phyloP scores from a whole-genome alignment of 31 red algal species.

The Porphyra umbilicalis region DNA sequence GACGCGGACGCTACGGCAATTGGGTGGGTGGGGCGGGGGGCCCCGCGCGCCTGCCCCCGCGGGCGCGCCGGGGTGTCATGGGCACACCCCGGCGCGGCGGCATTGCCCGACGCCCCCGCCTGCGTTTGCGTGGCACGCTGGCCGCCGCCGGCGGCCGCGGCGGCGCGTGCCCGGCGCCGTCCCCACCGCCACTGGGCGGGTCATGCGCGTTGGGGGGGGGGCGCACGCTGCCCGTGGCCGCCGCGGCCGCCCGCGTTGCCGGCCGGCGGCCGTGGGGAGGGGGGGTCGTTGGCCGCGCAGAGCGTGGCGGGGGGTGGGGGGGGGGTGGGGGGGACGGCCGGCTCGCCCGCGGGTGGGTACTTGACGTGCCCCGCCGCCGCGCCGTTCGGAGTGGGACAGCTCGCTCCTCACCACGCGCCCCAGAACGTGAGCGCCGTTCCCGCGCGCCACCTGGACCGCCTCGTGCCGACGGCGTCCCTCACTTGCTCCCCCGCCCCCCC shows the following conservation, averaged over 20 bases:
- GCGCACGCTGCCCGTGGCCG: too few species aligned
- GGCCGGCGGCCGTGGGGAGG: not conserved
- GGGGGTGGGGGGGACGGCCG: not conserved
- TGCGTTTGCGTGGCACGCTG: not conserved
- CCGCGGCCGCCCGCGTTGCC: too few species aligned
- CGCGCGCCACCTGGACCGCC: not conserved
- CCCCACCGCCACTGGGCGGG: too few species aligned
- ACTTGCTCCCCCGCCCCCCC: not conserved
- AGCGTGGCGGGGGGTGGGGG: not conserved
- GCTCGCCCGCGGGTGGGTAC: not conserved
- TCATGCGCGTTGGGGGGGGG: too few species aligned
- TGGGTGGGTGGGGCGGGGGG: not conserved
- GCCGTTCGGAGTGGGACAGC: not conserved
- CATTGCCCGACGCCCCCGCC: not conserved
- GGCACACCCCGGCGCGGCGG: not conserved
- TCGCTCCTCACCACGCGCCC: not conserved
- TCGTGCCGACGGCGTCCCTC: not conserved
- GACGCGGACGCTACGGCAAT: not conserved
- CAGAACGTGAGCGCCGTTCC: not conserved
- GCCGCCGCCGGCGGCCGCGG: too few species aligned
- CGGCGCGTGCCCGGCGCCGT: too few species aligned
- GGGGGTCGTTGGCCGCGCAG: not conserved
- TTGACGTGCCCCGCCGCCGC: not conserved
- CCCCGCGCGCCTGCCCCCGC: too few species aligned
- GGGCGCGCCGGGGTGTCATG: not conserved